Evolutionary conservation across 2,329 filamentous ascomycete species (phyloP), one percentile per base, ranked within the genome.

Genomic region (Leptographium galeiforme): DNA sequence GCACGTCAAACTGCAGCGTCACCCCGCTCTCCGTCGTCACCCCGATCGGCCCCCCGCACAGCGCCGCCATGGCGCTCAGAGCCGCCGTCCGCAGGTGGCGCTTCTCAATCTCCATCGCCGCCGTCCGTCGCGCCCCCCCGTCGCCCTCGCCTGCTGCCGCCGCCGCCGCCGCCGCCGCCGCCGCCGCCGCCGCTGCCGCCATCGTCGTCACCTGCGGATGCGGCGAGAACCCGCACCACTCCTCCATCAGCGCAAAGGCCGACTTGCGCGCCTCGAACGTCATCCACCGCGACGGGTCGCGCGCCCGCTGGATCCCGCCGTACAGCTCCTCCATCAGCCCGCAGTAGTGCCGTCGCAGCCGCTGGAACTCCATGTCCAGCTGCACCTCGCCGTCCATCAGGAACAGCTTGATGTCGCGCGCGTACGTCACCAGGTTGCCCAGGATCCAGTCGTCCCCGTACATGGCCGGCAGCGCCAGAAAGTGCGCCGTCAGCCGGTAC

Each of bases 191-290:
- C 8, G 14, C 40, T 18, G 25, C 50, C 18, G 84, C 68, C 19
- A 30, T 57, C 89, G 78, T 55, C 84, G 82, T 6, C 84, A 80
- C 87, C 58, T 94, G 87, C 64, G 94, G 89, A 58, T 96, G 95
- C 0, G 90, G 89, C 8, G 90, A 95, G 66, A 94, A 96, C 2
- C 93, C 93, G 65, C 93, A 98, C 94, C 94, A 98, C 59, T 97
- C 91, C 68, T 98, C 93, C 90, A 98, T 97, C 48, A 98, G 72
- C 0, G 90, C 84, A 64, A 98, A 98, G 0, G 91, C 87, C 6
- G 93, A 96, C 65, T 96, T 95, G 43, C 94, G 78, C 13, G 90
- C 88, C 66, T 98, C 93, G 63, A 98, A 98, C 0, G 93, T 90
- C 81, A 98, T 93, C 91, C 93, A 98, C 36, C 89, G 79, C 6